Conservation (phyloP, 495 filamentous ascomycete genomes). For the Tirmania nivea region DNA sequence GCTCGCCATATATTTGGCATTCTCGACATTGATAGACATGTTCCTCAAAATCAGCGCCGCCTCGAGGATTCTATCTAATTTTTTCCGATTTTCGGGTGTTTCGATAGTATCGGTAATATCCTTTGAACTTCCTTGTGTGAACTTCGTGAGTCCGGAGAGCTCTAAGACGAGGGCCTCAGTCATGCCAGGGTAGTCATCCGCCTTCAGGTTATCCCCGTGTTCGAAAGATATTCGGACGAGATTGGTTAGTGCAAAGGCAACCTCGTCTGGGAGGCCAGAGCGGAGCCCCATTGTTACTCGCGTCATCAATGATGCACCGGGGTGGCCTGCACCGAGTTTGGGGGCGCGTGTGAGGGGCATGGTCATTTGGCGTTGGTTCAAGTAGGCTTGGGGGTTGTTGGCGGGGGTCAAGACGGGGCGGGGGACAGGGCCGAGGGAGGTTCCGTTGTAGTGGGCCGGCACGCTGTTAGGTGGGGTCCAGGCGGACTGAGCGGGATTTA, state of each 20-base stretch:
- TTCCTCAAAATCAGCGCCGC: slow-evolving; percentile 77
- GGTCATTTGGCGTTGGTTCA: slow-evolving; percentile 13
- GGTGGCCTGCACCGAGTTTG: slow-evolving; percentile 10
- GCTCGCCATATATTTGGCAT: slow-evolving; percentile 58
- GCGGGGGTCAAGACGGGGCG: slow-evolving; percentile 15
- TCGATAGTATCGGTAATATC: slow-evolving; percentile 58
- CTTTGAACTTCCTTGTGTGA: slow-evolving; percentile 32
- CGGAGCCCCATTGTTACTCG: slow-evolving; percentile 37
- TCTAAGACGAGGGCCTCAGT: slow-evolving; percentile 76
- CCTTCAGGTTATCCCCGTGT: slow-evolving; percentile 83
- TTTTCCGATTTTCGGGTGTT: slow-evolving; percentile 45
- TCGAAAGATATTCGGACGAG: slow-evolving; percentile 90
- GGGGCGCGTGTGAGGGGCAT: not conserved
- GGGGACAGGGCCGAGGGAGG: slow-evolving; percentile 7
- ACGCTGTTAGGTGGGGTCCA: not conserved
- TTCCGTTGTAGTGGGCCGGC: not conserved
- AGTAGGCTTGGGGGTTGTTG: slow-evolving; percentile 14
- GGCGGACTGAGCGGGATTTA: not conserved
- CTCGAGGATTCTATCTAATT: slow-evolving; percentile 57
- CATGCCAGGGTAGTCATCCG: slow-evolving; percentile 73
- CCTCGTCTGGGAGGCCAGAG: slow-evolving; percentile 56
- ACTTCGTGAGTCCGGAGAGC: slow-evolving; percentile 36
- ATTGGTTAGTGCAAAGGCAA: slow-evolving; percentile 75
- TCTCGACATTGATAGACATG: slow-evolving; percentile 76
- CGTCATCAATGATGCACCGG: slow-evolving; percentile 11